Evolutionary conservation across 331 rosid genomes (phyloP).

Genomic region (Spiraea crenata): DNA sequence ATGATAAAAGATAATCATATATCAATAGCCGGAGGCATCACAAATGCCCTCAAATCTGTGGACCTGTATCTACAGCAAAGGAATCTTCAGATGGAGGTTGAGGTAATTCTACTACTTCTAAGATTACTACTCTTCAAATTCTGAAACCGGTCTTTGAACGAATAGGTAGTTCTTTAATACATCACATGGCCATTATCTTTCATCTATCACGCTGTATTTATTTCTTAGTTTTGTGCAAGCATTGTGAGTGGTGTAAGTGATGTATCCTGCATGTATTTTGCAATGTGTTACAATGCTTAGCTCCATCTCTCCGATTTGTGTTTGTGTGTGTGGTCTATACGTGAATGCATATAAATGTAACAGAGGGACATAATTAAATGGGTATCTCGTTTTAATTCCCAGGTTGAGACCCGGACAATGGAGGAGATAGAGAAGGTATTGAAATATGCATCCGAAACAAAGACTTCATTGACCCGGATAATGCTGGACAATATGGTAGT

Average conservation of each 20-base stretch:
- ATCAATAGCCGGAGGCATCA: slow-evolving; percentile 73
- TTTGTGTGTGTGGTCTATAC: not conserved
- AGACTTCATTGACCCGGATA: slow-evolving; percentile 72
- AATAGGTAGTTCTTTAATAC: not conserved
- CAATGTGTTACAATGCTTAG: slow-evolving; percentile 7
- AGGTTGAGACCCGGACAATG: slow-evolving; percentile 94
- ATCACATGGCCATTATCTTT: not conserved
- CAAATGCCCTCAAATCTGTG: slow-evolving; percentile 67
- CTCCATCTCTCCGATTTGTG: not conserved
- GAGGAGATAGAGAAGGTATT: slow-evolving; percentile 76
- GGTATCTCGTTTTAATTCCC: slow-evolving; percentile 21
- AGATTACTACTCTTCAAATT: not conserved
- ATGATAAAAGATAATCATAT: slow-evolving; percentile 93
- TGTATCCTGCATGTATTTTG: slow-evolving; percentile 7
- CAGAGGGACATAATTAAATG: slow-evolving; percentile 19
- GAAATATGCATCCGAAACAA: slow-evolving; percentile 61
- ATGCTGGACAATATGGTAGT: slow-evolving; percentile 97
- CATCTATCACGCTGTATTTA: slow-evolving; percentile 9
- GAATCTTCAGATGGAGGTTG: slow-evolving; percentile 71
- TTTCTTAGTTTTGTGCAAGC: not conserved
- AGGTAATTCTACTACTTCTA: slow-evolving; percentile 40
- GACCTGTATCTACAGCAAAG: slow-evolving; percentile 66
- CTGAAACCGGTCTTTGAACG: not conserved
- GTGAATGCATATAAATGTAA: not conserved
- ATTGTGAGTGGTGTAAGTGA: slow-evolving; percentile 5